Evolutionary conservation across 2,329 filamentous ascomycete species (phyloP), one percentile per base, ranked within the genome.

Genomic region (Calonectria crousiana): DNA sequence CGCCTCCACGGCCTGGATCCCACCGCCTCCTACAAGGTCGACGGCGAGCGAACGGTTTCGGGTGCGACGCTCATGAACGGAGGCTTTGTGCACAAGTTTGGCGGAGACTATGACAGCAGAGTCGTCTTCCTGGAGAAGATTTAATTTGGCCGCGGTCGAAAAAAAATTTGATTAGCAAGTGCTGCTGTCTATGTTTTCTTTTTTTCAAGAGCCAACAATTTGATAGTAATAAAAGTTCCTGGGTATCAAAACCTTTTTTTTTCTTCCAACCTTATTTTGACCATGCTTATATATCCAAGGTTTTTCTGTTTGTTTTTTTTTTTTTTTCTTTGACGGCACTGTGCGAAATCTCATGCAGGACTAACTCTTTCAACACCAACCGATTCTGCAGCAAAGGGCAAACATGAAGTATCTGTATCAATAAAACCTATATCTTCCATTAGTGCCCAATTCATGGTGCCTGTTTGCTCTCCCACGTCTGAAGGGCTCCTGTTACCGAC

Each of bases 21-120:
- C 0, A 73, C 79, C 8, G 90, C 90, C 0, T 86, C 81, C 65
- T 93, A 93, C 77, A 88, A 83, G 20, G 83, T 91, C 23, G 85
- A 89, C 52, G 90, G 89, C 0, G 88, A 89, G 36, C 84, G 82
- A 32, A 88, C 87, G 9, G 89, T 89, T 74, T 90, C 88, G 0
- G 92, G 92, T 0, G 87, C 88, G 13, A 92, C 90, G 10, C 84
- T 93, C 78, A 92, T 93, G 90, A 93, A 92, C 75, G 85, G 86
- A 1, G 92, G 92, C 0, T 78, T 93, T 47, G 90, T 92, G 82
- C 85, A 88, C 81, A 76, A 82, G 6, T 89, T 91, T 76, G 78
- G 83, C 0, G 84, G 82, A 0, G 91, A 92, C 76, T 92, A 91
- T 75, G 86, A 90, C 75, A 93, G 91, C 76, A 86, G 86, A 76